These are phyloP conservation scores for Cyathus striatus DNA, from an alignment of 768 basidiomycete species.

Conservation along the genomic window DNA sequence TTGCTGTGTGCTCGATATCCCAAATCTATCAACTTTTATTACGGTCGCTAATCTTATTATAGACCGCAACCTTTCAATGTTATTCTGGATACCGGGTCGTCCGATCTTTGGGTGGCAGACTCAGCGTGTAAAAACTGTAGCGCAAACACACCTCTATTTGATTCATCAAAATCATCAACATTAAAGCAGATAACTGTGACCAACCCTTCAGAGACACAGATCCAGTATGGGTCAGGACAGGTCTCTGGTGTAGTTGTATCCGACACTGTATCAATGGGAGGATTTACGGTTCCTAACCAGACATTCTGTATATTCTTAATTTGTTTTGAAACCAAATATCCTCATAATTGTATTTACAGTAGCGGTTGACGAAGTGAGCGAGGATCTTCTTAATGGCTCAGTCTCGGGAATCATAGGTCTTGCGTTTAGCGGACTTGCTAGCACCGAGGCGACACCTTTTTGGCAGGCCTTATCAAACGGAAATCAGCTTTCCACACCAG, in stretches of 20 bases:
- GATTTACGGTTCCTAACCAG: too few relatives aligned
- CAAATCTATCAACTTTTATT: too few relatives aligned
- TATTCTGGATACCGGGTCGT: too few relatives aligned
- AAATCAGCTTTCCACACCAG: slow-evolving; percentile 38
- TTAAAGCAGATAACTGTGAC: slow-evolving; percentile 16
- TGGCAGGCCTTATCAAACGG: slow-evolving; percentile 51
- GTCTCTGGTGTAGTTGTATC: too few relatives aligned
- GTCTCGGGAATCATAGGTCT: slow-evolving; percentile 76
- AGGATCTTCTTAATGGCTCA: slow-evolving; percentile 37
- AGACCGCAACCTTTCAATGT: slow-evolving; percentile 70
- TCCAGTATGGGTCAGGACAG: slow-evolving; percentile 67
- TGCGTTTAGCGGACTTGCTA: slow-evolving; percentile 57
- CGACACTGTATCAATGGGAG: too few relatives aligned
- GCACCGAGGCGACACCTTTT: slow-evolving; percentile 53
- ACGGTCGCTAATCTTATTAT: too few relatives aligned
- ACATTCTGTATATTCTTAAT: slow-evolving; percentile 28
- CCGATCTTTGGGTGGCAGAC: too few relatives aligned
- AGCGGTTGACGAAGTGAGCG: slow-evolving; percentile 46
- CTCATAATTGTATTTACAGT: slow-evolving; percentile 33
- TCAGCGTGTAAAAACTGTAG: too few relatives aligned
- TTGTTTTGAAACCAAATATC: neutral
- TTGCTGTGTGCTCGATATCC: too few relatives aligned
- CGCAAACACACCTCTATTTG: too few relatives aligned
- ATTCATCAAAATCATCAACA: too few relatives aligned
- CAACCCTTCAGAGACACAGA: slow-evolving; percentile 17